phyloP scores from a whole-genome alignment of 306 rosid species.

The Sophora flavescens region DNA sequence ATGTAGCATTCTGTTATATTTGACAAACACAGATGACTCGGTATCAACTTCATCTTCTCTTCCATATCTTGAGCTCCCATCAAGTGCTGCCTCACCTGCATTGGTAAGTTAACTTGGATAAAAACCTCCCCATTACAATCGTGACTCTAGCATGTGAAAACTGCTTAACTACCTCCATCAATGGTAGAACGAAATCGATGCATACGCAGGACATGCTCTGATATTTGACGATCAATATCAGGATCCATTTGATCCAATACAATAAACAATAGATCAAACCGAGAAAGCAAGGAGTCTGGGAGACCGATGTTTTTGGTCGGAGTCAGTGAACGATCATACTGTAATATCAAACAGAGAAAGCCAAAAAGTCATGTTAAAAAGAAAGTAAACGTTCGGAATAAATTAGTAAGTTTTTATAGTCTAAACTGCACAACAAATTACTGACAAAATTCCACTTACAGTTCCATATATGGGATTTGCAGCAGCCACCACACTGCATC shows the following conservation, averaged over 20 bases:
- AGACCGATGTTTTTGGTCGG: slow-evolving; percentile 99
- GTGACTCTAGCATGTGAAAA: slow-evolving; percentile 40
- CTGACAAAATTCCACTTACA: slow-evolving; percentile 62
- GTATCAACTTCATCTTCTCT: slow-evolving; percentile 87
- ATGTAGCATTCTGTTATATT: slow-evolving; percentile 91
- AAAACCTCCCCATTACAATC: slow-evolving; percentile 29
- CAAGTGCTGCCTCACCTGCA: slow-evolving; percentile 74
- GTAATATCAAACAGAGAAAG: slow-evolving; percentile 42
- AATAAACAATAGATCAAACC: slow-evolving; percentile 92
- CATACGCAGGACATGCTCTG: slow-evolving; percentile 98
- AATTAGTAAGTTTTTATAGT: background rate
- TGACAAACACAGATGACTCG: slow-evolving; percentile 83
- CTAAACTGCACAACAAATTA: slow-evolving; percentile 25
- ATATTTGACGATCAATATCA: slow-evolving; percentile 89
- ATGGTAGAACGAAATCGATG: slow-evolving; percentile 83
- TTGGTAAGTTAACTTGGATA: slow-evolving; percentile 37
- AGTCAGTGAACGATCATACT: slow-evolving; percentile 98
- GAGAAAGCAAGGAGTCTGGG: slow-evolving; percentile 97
- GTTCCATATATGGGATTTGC: slow-evolving; percentile 99
- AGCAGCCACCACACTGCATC: slow-evolving; percentile 99
- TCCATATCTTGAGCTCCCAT: slow-evolving; percentile 78
- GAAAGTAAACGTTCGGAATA: slow-evolving; percentile 26
- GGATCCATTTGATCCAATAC: slow-evolving; percentile 99
- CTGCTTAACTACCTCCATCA: slow-evolving; percentile 76
- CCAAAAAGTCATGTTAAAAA: slow-evolving; percentile 21